Conservation (phyloP, 495 filamentous ascomycete genomes). For the Aspergillus homomorphus region DNA sequence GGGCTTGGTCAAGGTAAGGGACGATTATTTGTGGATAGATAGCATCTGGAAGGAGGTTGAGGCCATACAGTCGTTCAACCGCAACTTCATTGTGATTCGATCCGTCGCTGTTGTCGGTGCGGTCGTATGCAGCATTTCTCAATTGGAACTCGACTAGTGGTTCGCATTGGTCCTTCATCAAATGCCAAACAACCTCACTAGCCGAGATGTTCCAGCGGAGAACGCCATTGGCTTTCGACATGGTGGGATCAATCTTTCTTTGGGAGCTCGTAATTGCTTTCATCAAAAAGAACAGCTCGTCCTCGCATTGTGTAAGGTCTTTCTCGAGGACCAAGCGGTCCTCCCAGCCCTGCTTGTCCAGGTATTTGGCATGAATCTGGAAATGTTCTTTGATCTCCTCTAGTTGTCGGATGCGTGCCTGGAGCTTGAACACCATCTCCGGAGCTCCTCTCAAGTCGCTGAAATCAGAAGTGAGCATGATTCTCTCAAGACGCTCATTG, state of each 20-base stretch:
- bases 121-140: constrained; percentile 82
- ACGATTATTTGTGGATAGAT: constrained; percentile 94
- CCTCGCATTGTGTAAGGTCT: constrained; percentile 84
- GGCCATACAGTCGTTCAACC: constrained; percentile 75
- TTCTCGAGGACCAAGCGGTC: constrained; percentile 81
- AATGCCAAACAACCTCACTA: constrained; percentile 93
- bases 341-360: constrained; percentile 89
- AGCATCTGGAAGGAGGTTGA: constrained; percentile 85
- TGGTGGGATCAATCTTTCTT: constrained; percentile 65
- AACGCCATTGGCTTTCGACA: constrained; percentile 69
- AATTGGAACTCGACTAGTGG: constrained; percentile 94
- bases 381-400: constrained; percentile 97
- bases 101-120: constrained; percentile 92
- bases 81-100: constrained; percentile 92
- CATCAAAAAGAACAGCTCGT: constrained; percentile 99
- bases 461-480: constrained; percentile 99
- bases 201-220: constrained; percentile 87
- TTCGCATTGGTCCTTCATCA: constrained; percentile 79
- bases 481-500: constrained; percentile 90
- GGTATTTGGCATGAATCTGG: constrained; percentile 81
- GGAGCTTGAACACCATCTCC: constrained; percentile 86
- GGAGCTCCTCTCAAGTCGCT: constrained; percentile 92
- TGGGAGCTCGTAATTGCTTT: constrained; percentile 98
- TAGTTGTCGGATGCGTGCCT: constrained; percentile 87
- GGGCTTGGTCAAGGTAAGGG: constrained; percentile 71